These are phyloP conservation scores for Penium margaritaceum DNA, from an alignment of 139 green algal species.

Conservation along the genomic window DNA sequence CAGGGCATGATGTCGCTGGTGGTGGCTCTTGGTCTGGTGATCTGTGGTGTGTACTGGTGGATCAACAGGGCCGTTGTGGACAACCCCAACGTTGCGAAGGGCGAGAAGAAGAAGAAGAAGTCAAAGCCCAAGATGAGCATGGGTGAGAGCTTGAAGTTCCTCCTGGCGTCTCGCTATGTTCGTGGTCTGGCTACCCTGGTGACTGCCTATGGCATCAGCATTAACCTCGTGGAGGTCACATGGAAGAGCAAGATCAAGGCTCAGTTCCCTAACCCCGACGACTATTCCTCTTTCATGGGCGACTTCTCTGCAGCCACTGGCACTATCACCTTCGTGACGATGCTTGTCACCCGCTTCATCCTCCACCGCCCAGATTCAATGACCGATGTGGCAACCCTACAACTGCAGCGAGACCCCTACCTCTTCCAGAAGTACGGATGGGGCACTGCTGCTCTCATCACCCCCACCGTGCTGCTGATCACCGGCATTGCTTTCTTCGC, in stretches of 20 bases:
- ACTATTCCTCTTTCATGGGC: constrained; percentile 38
- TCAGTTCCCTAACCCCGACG: constrained; percentile 54
- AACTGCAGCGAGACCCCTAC: no score
- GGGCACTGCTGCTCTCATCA: constrained; percentile 87
- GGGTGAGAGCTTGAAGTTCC: constrained; percentile 84
- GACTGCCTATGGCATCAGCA: constrained; percentile 91
- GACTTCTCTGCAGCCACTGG: constrained; percentile 61
- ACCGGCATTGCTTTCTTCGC: constrained; percentile 89
- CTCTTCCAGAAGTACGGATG: constrained; percentile 89
- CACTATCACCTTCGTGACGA: constrained; percentile 88
- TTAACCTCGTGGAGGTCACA: constrained; percentile 98
- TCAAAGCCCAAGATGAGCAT: constrained; percentile 53
- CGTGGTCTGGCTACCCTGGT: constrained; percentile 85
- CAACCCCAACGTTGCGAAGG: constrained; percentile 44
- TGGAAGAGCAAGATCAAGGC: constrained; percentile 99
- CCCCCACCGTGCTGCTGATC: constrained; percentile 80
- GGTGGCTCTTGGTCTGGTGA: constrained; percentile 67
- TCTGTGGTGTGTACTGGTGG: constrained; percentile 71
- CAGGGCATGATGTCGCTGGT: constrained; percentile 93
- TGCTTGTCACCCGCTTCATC: constrained; percentile 85
- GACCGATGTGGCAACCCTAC: no score
- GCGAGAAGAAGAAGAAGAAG: constrained; percentile 58
- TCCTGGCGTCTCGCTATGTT: constrained; percentile 86
- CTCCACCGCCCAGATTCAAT: no score
- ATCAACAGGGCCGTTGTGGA: constrained; percentile 72